Base-by-base conservation (phyloP, 768 basidiomycete species). In the Boletus pseudopeckii region DNA sequence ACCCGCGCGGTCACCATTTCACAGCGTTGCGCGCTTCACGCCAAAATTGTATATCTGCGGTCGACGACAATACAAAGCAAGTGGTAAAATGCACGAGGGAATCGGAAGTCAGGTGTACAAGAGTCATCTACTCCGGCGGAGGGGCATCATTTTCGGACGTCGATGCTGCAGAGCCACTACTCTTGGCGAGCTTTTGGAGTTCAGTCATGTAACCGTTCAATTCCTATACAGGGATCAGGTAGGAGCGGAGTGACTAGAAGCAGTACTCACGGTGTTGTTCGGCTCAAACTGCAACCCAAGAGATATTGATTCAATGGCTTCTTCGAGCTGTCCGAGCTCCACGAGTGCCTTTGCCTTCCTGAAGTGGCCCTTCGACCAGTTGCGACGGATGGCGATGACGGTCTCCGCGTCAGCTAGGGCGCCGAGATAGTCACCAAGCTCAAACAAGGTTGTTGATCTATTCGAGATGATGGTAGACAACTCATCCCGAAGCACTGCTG, bases 311-410 rank as follows among this genome's bases (percentile, higher is more conserved):
- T 92, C 89, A 59, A 82, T 81, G 9, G 94, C 94, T 40, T 96
- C 94, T 40, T 84, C 72, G 51, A 82, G 71, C 42, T 77, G 72
- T 4, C 77, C 79, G 46, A 99, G 76, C 20, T 81, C 92, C 2
- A 90, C 74, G 40, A 99, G 75, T 0, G 96, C 92, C 67, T 92
- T 92, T 2, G 92, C 90, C 66, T 90, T 94, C 54, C 97, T 80
- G 77, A 97, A 97, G 70, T 98, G 91, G 0, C 94, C 97, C 66
- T 98, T 99, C 63, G 89, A 83, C 95, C 96, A 98, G 42, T 84
- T 85, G 52, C 85, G 78, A 64, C 92, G 89, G 48, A 97, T 74
- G 58, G 81, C 72, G 39, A 97, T 86, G 64, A 98, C 93, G 2
- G 86, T 85, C 52, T 98, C 94, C 0, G 97, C 94, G 65, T 99